Conservation (phyloP, 148 eudicot species). For the Rhododendron kiyosumense region DNA sequence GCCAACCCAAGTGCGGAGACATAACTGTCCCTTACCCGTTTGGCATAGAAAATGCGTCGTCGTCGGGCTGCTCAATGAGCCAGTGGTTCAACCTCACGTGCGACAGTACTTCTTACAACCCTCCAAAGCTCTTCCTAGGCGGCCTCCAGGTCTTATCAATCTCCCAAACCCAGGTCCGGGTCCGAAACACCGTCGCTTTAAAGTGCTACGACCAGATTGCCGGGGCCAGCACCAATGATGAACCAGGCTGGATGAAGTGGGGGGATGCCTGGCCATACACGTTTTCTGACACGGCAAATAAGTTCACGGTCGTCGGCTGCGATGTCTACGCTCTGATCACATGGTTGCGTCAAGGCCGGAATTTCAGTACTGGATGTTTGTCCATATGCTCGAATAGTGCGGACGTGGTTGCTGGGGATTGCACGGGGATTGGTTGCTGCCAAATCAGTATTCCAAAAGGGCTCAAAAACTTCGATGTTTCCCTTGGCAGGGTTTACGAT, state of each 20-base stretch:
- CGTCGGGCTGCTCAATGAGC: constrained; percentile 25
- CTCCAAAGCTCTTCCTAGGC: constrained; percentile 20
- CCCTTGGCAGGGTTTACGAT: too few relatives aligned
- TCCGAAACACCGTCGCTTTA: constrained; percentile 3
- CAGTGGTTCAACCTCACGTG: constrained; percentile 4
- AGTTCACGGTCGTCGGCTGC: constrained; percentile 39
- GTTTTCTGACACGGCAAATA: constrained; percentile 32
- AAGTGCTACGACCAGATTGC: constrained; percentile 13
- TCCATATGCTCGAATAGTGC: constrained; percentile 11
- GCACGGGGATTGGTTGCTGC: constrained; percentile 32
- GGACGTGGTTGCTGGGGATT: constrained; percentile 18
- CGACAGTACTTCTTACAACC: constrained; percentile 3
- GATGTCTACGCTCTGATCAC: constrained; percentile 14
- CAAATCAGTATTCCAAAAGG: constrained; percentile 7
- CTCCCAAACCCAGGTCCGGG: constrained; percentile 1
- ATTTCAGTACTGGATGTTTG: constrained; percentile 20
- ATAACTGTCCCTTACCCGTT: constrained; percentile 42
- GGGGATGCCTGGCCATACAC: neutral
- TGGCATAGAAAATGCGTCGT: constrained; percentile 9
- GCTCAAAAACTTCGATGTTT: neutral
- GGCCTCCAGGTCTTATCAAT: constrained; percentile 15
- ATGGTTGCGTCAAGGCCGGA: neutral
- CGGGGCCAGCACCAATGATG: accelerated
- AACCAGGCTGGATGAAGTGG: too few relatives aligned
- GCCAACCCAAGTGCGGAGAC: constrained; percentile 21